These are phyloP conservation scores for Saturnispora sanitii DNA, from an alignment of 805 yeast species.

Conservation along the genomic window DNA sequence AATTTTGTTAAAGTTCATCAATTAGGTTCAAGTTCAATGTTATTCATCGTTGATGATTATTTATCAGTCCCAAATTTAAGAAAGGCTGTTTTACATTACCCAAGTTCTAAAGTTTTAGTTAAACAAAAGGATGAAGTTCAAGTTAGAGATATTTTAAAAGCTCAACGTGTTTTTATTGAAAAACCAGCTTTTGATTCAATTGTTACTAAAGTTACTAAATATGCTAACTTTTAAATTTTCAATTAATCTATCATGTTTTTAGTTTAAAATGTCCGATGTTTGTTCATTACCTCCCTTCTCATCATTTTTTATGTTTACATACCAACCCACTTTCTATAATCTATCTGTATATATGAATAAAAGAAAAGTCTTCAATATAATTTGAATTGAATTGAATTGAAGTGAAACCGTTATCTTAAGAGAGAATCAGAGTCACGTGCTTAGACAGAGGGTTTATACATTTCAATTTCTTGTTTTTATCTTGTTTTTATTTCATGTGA, in stretches of 20 bases:
- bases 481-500: background rate
- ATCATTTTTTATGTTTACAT: no score
- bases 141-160: conserved; percentile 75
- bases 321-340: no score
- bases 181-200: conserved; percentile 59
- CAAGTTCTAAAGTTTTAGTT: conserved; percentile 46
- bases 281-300: background rate
- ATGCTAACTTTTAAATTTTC: conserved; percentile 12
- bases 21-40: conserved; percentile 41
- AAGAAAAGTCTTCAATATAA: no score
- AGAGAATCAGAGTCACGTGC: background rate
- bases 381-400: no score
- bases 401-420: no score
- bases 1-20: conserved; percentile 38
- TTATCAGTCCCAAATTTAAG: conserved; percentile 42
- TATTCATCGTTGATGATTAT: conserved; percentile 55
- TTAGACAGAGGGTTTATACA: background rate
- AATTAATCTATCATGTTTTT: background rate
- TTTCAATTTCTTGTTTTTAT: background rate
- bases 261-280: no score
- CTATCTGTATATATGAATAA: no score
- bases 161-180: conserved; percentile 68
- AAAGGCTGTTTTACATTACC: conserved; percentile 43
- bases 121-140: conserved; percentile 68
- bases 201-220: conserved; percentile 24